Evolutionary conservation across 2,329 filamentous ascomycete species (phyloP), one percentile per base, ranked within the genome.

Genomic region (Podosphaera fusca): DNA sequence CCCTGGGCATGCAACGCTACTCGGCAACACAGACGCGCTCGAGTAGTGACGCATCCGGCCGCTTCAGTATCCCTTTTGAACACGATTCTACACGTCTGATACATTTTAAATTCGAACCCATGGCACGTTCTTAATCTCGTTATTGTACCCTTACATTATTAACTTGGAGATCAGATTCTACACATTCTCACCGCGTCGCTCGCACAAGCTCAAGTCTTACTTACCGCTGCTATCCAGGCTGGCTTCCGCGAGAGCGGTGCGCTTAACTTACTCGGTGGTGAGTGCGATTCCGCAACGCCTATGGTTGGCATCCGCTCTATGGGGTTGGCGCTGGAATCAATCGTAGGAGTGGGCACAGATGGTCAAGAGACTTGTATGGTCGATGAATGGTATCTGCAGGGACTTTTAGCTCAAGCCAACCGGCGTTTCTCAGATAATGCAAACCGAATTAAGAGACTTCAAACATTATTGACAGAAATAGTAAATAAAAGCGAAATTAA

Each of bases 181-280:
- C 90, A 96, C 63, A 75, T 96, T 49, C 76, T 94, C 64, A 81
- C 87, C 4, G 80, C 87, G 14, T 90, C 86, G 0, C 73, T 81
- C 0, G 70, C 77, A 10, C 79, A 90, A 63, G 87, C 90, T 3
- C 84, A 94, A 62, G 73, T 77, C 7, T 74, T 94, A 21, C 76
- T 95, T 12, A 75, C 81, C 9, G 85, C 85, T 50, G 89, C 85
- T 1, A 74, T 90, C 8, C 78, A 81, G 63, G 84, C 87, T 3
- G 90, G 90, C 0, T 95, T 95, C 67, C 81, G 90, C 12, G 90
- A 96, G 70, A 92, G 85, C 59, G 90, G 90, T 21, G 83, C 90
- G 55, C 75, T 94, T 58, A 86, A 83, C 64, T 67, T 87, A 52
- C 68, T 69, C 4, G 58, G 67, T 9, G 64, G 14, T 67, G 33